phyloP scores from a whole-genome alignment of 148 eudicot genomes.

The Cornus controversa region DNA sequence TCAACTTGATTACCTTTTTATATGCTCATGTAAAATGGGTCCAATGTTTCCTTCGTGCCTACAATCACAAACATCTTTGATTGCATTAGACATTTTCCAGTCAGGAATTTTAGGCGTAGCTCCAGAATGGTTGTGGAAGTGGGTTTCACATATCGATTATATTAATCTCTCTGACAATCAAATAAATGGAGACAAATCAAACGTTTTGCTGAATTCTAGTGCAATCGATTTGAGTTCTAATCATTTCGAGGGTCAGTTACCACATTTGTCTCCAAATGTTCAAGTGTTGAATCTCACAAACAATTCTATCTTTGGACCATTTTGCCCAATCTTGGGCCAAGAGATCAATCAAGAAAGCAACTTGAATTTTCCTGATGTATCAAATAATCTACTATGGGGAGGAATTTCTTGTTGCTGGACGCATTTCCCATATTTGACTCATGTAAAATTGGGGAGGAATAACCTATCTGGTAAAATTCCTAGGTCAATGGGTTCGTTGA shows the following conservation, averaged over 20 bases:
- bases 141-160: not conserved
- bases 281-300: slow-evolving; percentile 7
- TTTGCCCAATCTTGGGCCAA: slow-evolving; percentile 2
- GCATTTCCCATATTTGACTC: slow-evolving; percentile 9
- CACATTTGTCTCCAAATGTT: slow-evolving; percentile 4
- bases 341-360: not conserved
- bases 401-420: slow-evolving; percentile 11
- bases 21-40: slow-evolving; percentile 13
- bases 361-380: not conserved
- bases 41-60: slow-evolving; percentile 27
- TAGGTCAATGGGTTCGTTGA: not conserved
- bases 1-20: slow-evolving; percentile 13
- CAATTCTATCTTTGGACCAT: not conserved
- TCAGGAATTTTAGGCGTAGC: slow-evolving; percentile 14
- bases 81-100: slow-evolving; percentile 11
- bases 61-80: slow-evolving; percentile 16
- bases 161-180: not conserved
- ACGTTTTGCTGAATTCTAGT: too few species aligned
- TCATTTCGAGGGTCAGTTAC: slow-evolving; percentile 3
- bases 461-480: slow-evolving; percentile 1
- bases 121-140: slow-evolving; percentile 20
- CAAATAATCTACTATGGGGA: not conserved
- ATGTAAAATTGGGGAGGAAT: slow-evolving; percentile 10
- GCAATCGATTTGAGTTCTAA: too few species aligned
- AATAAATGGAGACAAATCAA: too few species aligned